Evolutionary conservation across 345 rosid species (phyloP), one percentile per base, ranked within the genome.

Genomic region (Arabidopsis arenosa): DNA sequence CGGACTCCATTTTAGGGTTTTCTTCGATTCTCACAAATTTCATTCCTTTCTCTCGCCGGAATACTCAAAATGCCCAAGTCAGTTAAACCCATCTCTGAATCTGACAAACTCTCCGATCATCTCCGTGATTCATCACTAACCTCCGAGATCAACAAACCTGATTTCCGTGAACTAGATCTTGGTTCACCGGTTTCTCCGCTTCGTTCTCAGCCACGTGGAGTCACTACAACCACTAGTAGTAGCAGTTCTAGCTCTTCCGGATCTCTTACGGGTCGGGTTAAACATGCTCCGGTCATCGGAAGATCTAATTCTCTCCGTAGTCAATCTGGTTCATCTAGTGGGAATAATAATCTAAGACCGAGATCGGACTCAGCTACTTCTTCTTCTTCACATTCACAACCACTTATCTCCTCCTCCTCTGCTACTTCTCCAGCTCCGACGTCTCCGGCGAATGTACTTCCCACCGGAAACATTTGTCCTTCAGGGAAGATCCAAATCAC

Each of bases 151-250:
- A 90, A 95, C 82, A 95, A 92, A 84, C 99, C 98, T 3, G 99
- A 95, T 82, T 95, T 87, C 75, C 97, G 99, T 6, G 94, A 95
- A 52, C 83, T 92, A 80, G 91, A 95, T 92, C 87, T 95, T 43
- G 98, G 98, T 26, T 95, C 99, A 0, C 99, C 99, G 17, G 94
- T 92, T 64, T 95, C 99, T 43, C 96, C 99, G 23, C 89, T 92
- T 40, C 86, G 97, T 30, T 75, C 91, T 41, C 88, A 92, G 6
- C 82, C 73, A 51, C 81, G 76, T 70, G 85, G 80, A 21, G 74
- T 75, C 53, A 78, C 70, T 6, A 81, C 32, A 28, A 28, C 92
- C 3, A 84, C 43, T 39, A 39, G 43, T 9, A 39, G 43, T 9
- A 39, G 43, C 12, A 39, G 43, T 39, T 39, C 99, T 12, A 86